Base-by-base conservation (phyloP, 129 eudicot species). In the Lonicera japonica region DNA sequence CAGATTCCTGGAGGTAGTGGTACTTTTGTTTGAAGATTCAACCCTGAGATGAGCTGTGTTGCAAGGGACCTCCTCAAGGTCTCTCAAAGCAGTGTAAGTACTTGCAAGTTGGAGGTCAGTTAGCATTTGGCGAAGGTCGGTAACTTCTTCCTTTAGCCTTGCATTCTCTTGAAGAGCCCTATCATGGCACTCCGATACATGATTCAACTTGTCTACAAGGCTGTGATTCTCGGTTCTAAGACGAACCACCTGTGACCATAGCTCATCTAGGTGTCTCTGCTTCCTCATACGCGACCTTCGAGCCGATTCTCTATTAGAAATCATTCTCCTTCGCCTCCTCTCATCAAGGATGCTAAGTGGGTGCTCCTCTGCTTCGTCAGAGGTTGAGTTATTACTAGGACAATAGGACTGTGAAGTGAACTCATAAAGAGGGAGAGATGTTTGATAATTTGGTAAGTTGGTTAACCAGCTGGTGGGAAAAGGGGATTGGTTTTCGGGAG, bases 281-380 rank as follows among this genome's bases (percentile, higher is more conserved):
- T 90, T 90, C 68, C 97, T 71, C 97, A 90, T 90, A 74, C 97
- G 70, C 0, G 97, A 90, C 56, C 97, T 73, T 9, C 97, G 39
- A 20, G 97, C 97, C 0, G 97, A 90, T 67, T 90, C 95, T 11
- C 95, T 48, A 76, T 90, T 90, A 1, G 97, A 90, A 48, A 90
- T 83, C 95, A 86, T 90, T 65, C 97, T 79, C 68, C 97, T 81
- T 39, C 83, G 83, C 77, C 72, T 86, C 70, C 97, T 77, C 62
- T 90, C 89, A 38, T 90, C 83, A 60, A 90, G 79, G 70, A 83
- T 62, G 63, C 69, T 63, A 34, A 52, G 71, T 22, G 77, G 83
- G 58, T 66, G 78, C 36, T 86, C 97, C 0, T 86, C 97, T 5
- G 84, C 91, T 71, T 90, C 97, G 59, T 90, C 95, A 0, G 97